Base-by-base conservation (phyloP, 768 basidiomycete species). In the Xanthoconium stramineum region DNA sequence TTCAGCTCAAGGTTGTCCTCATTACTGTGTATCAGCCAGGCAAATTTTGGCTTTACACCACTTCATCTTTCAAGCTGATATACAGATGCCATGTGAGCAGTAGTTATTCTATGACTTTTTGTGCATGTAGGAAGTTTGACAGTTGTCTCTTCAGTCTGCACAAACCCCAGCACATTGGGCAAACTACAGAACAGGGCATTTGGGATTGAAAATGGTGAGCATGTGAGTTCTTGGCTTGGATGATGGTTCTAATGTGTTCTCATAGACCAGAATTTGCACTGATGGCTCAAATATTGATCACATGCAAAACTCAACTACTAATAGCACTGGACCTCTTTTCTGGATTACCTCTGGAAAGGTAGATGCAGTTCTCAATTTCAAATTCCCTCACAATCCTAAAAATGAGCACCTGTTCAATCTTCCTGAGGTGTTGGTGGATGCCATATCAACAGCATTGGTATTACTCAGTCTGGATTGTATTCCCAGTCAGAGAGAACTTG, bases 261-360 rank as follows among this genome's bases (percentile, higher is more conserved):
- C 52, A 20, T 61, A 96, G 95, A 91, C 95, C 8, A 90, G 97
- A 48, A 89, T 98, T 67, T 85, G 97, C 15, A 95, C 98, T 53
- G 97, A 99, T 68, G 96, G 96, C 13, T 87, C 98, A 47, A 94
- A 91, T 58, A 86, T 99, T 63, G 97, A 99, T 73, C 97, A 99
- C 69, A 76, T 97, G 51, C 91, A 97, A 72, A 83, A 86, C 49
- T 84, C 88, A 35, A 85, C 87, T 5, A 90, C 88, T 3, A 80
- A 80, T 53, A 90, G 88, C 59, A 91, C 94, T 9, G 69, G 69
- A 10, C 94, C 95, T 12, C 88, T 98, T 57, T 94, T 93, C 2
- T 99, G 97, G 97, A 94, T 99, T 56, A 95, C 90, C 0, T 91
- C 95, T 0, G 97, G 97, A 42, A 97, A 96, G 72, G 81, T 97